Evolutionary conservation across 139 green algal species (phyloP), one percentile per base, ranked within the genome.

Genomic region (Ulvella scutata): DNA sequence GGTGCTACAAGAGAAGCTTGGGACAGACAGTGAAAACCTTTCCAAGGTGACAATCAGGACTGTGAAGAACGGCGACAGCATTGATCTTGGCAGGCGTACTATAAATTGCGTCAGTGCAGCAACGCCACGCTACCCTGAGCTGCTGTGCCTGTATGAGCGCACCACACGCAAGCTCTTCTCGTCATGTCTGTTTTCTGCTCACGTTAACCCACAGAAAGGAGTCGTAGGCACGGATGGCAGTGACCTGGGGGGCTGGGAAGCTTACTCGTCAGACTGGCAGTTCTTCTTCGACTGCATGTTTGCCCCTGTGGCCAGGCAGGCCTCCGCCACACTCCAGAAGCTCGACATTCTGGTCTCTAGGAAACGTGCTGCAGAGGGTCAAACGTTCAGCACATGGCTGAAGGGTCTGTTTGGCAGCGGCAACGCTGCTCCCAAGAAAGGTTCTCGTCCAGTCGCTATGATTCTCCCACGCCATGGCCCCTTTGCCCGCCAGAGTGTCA

Each of bases 241-340:
- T 39, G 91, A 97, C 75, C 67, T 80, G 0, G 86, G 80, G 31
- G 89, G 91, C 38, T 96, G 88, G 89, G 86, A 89, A 35, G 80
- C 59, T n/a, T 95, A 86, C 38, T 83, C 81, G 17, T 79, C 80
- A 0, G 88, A 97, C 83, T 98, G 91, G 93, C 81, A 82, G 37
- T 91, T 91, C 83, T 98, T 91, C 84, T 98, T 90, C 61, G 93
- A 98, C 60, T 97, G 90, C 85, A 97, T 97, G 91, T 82, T 98
- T 33, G 90, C 90, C 17, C 90, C 92, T 7, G 86, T 90, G 33
- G 89, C 90, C 2, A 91, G 76, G 75, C 88, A 76, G 77, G 76
- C 79, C 38, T 73, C 3, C 13, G 4, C 20, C 44, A 3, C 43
- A 3, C 44, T 59, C n/a, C 13, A 75, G 31, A 73, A 78, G 37